Evolutionary conservation across 345 rosid genomes (phyloP), one percentile per base, ranked within the genome.

Genomic region (Carallia pectinifolia): DNA sequence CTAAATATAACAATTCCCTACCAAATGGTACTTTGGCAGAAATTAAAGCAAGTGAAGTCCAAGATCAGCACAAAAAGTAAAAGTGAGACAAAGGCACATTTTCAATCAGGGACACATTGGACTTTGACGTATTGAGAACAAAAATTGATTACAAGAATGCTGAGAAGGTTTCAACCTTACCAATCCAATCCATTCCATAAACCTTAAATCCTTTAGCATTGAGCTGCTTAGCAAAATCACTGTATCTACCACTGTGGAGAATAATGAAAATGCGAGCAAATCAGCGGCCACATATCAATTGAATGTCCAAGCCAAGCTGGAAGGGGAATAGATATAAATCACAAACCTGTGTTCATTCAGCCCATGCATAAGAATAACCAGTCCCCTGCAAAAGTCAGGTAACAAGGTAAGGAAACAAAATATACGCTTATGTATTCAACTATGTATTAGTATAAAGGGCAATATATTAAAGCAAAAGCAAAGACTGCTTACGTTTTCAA

Each of bases 181-280:
- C 80, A 36, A 77, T 77, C 80, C 80, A 77, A 58, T 77, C 80
- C 80, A 77, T 77, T 63, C 73, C 80, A 50, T 68, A 77, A 64
- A 67, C 80, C 65, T 77, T 77, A 58, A 71, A 64, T 7, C 80
- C 80, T 4, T 77, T 33, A 27, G 61, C 58, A 58, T 77, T 77
- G 65, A 77, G 53, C 53, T 67, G 69, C 69, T 68, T 77, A 1
- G 76, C 80, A 52, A 77, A 77, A 34, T 72, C 73, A 29, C 30
- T 62, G 48, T 77, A 77, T 50, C 80, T 68, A 61, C 72, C 70
- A 67, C 80, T 77, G 80, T 64, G 50, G 58, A 58, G 8, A 56
- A 31, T 4, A 66, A 34, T 53, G 31, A 9, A 15, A 15, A 15
- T 12, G 70, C 63, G 58, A 77, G 73, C 33, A 63, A 56, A 67